phyloP scores from a whole-genome alignment of 306 rosid species.

The Ormosia semicastrata region DNA sequence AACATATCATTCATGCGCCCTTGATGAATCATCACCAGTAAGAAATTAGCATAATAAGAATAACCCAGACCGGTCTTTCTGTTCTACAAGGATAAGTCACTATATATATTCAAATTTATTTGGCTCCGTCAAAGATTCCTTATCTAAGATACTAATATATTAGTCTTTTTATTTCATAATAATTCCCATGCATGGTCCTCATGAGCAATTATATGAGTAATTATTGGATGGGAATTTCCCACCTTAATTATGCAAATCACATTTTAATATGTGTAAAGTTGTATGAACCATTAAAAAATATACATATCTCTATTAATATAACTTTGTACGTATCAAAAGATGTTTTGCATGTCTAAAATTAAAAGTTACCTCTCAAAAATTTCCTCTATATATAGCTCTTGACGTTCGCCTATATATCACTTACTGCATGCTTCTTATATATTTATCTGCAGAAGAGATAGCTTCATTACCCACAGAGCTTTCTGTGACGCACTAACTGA shows the following conservation, averaged over 20 bases:
- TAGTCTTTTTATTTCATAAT: neutral
- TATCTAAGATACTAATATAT: neutral
- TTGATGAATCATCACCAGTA: neutral
- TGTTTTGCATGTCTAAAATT: no score
- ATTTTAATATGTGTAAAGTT: no score
- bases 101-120: neutral
- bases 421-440: neutral
- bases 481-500: conserved; percentile 84
- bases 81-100: conserved; percentile 12
- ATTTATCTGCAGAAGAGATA: conserved; percentile 65
- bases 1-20: neutral
- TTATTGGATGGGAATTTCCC: no score
- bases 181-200: neutral
- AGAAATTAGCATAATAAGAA: neutral
- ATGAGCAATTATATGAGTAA: neutral
- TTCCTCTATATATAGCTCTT: neutral
- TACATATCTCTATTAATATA: no score
- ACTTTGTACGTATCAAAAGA: no score
- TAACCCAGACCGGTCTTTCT: neutral
- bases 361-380: no score
- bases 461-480: conserved; percentile 93
- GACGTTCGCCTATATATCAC: neutral
- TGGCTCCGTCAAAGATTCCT: conserved; percentile 21
- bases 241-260: no score
- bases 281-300: no score